phyloP scores from a whole-genome alignment of 345 rosid genomes.

The Citrus inodora region DNA sequence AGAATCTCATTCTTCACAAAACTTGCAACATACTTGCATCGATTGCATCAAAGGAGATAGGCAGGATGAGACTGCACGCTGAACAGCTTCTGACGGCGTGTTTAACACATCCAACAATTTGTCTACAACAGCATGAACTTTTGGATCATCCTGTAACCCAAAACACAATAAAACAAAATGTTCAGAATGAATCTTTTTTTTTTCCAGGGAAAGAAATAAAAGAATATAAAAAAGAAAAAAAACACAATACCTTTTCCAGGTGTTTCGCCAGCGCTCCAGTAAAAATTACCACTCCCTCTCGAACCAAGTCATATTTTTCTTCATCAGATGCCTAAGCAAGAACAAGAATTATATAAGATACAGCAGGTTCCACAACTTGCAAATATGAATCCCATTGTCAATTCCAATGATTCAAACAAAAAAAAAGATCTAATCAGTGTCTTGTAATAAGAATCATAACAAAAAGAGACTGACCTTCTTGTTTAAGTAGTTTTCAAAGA shows the following conservation, averaged over 20 bases:
- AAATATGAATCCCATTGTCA: not conserved
- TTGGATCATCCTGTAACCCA: slow-evolving; percentile 81
- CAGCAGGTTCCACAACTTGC: not conserved
- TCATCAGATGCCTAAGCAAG: slow-evolving; percentile 78
- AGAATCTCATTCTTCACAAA: slow-evolving; percentile 4
- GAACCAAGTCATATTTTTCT: slow-evolving; percentile 88
- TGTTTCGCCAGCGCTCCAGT: slow-evolving; percentile 96
- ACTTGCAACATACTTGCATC: slow-evolving; percentile 55
- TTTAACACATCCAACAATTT: slow-evolving; percentile 92
- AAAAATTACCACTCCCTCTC: slow-evolving; percentile 97
- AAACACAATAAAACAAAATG: not conserved
- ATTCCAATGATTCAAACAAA: not conserved
- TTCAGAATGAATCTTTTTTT: not conserved
- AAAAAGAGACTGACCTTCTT: slow-evolving; percentile 59
- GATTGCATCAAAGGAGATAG: slow-evolving; percentile 86
- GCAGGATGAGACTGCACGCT: slow-evolving; percentile 88
- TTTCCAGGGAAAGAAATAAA: not conserved
- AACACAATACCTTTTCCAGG: slow-evolving; percentile 56
- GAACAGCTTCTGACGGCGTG: slow-evolving; percentile 99
- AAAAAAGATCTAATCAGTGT: not conserved
- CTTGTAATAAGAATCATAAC: slow-evolving; percentile 2
- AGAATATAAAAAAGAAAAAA: not conserved
- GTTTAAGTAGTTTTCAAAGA: slow-evolving; percentile 90
- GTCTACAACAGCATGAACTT: slow-evolving; percentile 86
- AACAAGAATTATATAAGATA: slow-evolving; percentile 20